Percentiles rank a stretch among this genome's conserved stretches.
These are phyloP conservation scores for Vanrija pseudolonga DNA, from an alignment of 1,284 basidiomycete genomes.

Conservation along the genomic window DNA sequence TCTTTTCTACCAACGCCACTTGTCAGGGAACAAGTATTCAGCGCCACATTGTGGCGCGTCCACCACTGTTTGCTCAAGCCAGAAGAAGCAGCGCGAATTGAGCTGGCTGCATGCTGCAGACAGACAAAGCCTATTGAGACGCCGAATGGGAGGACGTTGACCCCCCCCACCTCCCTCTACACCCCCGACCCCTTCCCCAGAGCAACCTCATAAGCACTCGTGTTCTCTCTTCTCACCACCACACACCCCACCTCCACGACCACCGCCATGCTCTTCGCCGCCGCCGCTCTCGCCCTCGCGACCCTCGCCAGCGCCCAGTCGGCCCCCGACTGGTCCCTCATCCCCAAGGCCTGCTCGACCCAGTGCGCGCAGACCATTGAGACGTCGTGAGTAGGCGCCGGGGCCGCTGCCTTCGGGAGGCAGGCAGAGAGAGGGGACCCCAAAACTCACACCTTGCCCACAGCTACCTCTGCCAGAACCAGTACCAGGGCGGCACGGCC, in stretches of 20 bases:
- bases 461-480: constrained; percentile 20
- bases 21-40: no score
- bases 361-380: constrained; percentile 37
- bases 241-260: constrained; percentile 1
- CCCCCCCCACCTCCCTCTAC: not conserved
- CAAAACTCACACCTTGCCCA: not conserved
- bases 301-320: constrained; percentile 35
- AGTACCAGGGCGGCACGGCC: constrained; percentile 25
- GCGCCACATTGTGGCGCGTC: no score
- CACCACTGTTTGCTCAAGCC: no score
- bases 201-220: not conserved
- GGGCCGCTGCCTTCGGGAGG: no score
- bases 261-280: constrained; percentile 27
- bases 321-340: constrained; percentile 41
- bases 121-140: no score
- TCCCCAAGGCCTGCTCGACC: constrained; percentile 38
- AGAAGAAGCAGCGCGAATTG: no score
- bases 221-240: not conserved
- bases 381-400: constrained; percentile 17
- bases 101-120: no score
- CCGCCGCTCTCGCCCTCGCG: constrained; percentile 28
- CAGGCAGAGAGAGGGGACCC: no score
- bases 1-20: no score
- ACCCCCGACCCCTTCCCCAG: not conserved
- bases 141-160: no score